A percentile compares a stretch with the other conserved stretches of the same genome.
These are phyloP conservation scores for Cryptosporidium ryanae DNA, from an alignment of 169 alveolate genomes.

Conservation along the genomic window DNA sequence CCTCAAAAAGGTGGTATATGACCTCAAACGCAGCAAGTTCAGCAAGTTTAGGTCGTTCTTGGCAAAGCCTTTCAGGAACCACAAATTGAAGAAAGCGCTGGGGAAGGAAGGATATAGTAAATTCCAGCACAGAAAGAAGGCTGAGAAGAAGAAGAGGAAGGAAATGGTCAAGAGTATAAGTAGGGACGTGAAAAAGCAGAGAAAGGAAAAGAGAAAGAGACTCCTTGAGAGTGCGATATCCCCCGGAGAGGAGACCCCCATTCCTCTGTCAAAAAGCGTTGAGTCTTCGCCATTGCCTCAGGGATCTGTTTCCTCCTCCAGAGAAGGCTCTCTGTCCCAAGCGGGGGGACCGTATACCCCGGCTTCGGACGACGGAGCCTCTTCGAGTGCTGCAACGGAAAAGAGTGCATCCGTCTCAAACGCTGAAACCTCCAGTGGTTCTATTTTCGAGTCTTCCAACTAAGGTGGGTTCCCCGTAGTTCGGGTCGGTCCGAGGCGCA, in stretches of 20 bases:
- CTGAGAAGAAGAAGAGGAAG: conserved; percentile 38
- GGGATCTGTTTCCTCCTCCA: no score
- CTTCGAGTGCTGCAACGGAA: neutral
- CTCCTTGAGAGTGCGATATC: conserved; percentile 2
- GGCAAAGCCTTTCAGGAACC: conserved; percentile 39
- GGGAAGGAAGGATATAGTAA: conserved; percentile 61
- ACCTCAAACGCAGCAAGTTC: conserved; percentile 34
- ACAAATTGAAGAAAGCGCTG: conserved; percentile 39
- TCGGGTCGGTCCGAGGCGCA: no score
- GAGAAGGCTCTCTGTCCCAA: no score
- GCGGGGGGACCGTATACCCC: no score
- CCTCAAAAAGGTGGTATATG: conserved; percentile 54
- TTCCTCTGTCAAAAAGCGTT: neutral
- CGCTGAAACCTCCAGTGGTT: neutral
- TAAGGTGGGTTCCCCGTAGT: neutral
- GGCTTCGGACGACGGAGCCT: no score
- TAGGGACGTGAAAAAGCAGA: conserved; percentile 13
- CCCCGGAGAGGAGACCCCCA: conserved; percentile 48
- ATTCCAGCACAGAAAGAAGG: conserved; percentile 25
- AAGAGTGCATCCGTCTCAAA: neutral
- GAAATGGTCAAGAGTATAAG: conserved; percentile 46
- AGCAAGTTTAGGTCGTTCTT: conserved; percentile 47
- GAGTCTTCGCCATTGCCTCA: neutral
- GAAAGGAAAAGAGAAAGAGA: conserved; percentile 54
- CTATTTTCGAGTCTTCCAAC: conserved; percentile 14